These are phyloP conservation scores for Ceratonia siliqua DNA, from an alignment of 306 rosid species.

Conservation along the genomic window DNA sequence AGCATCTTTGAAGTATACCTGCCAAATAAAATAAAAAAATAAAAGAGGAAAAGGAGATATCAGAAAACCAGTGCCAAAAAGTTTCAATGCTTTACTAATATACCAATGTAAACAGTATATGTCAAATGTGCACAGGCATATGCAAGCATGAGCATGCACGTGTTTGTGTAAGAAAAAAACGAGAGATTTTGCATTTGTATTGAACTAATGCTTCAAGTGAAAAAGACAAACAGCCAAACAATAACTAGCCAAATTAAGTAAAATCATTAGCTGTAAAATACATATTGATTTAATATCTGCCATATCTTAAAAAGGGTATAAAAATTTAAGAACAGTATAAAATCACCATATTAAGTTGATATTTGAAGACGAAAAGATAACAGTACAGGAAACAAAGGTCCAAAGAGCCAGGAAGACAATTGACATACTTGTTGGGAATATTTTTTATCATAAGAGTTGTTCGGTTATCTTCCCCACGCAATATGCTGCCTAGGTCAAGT, in stretches of 20 bases:
- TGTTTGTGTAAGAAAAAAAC: neutral
- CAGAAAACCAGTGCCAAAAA: neutral
- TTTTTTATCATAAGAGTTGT: constrained; percentile 79
- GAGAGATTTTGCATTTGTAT: neutral
- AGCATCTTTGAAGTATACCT: constrained; percentile 86
- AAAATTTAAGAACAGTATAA: constrained; percentile 24
- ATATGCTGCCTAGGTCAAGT: constrained; percentile 63
- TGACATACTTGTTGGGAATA: constrained; percentile 73
- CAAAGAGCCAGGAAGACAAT: constrained; percentile 1
- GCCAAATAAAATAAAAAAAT: neutral
- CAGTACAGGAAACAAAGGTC: neutral
- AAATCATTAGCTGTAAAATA: constrained; percentile 2
- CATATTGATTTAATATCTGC: neutral
- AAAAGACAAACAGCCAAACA: constrained; percentile 24
- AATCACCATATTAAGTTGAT: too few species aligned
- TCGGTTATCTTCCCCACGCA: constrained; percentile 63
- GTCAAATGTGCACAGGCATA: constrained; percentile 9
- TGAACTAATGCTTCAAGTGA: neutral
- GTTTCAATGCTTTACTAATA: neutral
- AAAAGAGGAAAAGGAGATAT: neutral
- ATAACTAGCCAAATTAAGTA: constrained; percentile 5
- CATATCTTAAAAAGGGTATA: constrained; percentile 1
- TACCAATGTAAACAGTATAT: constrained; percentile 7
- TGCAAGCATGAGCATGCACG: neutral
- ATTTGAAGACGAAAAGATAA: constrained; percentile 11